Base-by-base conservation (phyloP, 345 rosid species). In the Rhizophora apiculata region DNA sequence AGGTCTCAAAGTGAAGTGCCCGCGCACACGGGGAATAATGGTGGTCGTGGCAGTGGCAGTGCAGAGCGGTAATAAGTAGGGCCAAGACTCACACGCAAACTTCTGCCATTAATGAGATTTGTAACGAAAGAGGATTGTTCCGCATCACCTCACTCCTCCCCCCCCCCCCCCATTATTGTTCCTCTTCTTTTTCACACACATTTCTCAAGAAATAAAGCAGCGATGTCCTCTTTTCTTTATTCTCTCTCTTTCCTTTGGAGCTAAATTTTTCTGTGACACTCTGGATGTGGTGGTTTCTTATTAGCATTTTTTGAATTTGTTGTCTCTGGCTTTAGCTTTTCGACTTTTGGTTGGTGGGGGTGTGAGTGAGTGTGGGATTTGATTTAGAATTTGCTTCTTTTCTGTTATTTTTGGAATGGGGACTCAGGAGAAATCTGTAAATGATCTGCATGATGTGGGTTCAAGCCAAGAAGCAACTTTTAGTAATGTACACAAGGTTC, bases 401-500 rank as follows among this genome's bases (percentile, higher is more conserved):
- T 64, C 36, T 64, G 18, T 36, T 7, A 63, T 27, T 29, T 55
- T 30, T 43, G 55, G 34, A 53, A 82, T 82, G 82, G 70, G 65
- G 62, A 69, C 68, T 30, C 49, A 46, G 69, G 78, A 74, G 78
- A 77, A 75, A 72, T 59, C 58, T 71, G 63, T 72, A 53, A 16
- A 34, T 48, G 68, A 70, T 51, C 62, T 63, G 19, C 64, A 39
- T 62, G 68, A 62, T 53, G 48, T 56, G 26, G 75, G 70, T 74
- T 15, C 78, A 21, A 67, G 64, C 68, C 78, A 60, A 68, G 68
- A 21, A 63, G 54, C 56, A 26, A 63, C 11, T 52, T 13, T 19
- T 64, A 51, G 32, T 75, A 71, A 79, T 39, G 31, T 3, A 27
- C 80, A 36, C n/a, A 32, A 76, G 82, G 85, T 82, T 51, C 31